Conservation (phyloP, 805 yeast species). For the Kazachstania viticola region DNA sequence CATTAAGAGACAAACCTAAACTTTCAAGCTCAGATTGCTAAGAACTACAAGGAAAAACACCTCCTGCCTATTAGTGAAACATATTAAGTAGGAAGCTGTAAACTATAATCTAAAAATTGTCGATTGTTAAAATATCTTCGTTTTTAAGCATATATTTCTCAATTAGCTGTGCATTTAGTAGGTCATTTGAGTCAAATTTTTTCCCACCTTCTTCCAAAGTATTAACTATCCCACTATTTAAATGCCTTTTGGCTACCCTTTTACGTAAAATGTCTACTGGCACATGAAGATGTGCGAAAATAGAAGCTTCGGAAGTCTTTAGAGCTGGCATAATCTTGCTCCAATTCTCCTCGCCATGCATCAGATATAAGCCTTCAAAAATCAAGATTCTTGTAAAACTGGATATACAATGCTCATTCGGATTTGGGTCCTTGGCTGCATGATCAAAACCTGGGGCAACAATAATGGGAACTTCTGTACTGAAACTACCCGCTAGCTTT, state of each 20-base stretch:
- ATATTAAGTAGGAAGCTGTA: too few relatives aligned
- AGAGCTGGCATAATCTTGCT: constrained; percentile 9
- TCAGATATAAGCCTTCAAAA: constrained; percentile 67
- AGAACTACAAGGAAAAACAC: too few relatives aligned
- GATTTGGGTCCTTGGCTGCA: constrained; percentile 58
- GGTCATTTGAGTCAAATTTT: constrained; percentile 46
- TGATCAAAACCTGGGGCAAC: constrained; percentile 68
- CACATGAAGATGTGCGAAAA: constrained; percentile 42
- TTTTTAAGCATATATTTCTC: constrained; percentile 10
- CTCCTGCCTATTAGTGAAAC: too few relatives aligned
- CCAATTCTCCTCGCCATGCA: constrained; percentile 54
- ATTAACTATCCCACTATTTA: constrained; percentile 41
- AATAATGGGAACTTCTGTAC: constrained; percentile 27
- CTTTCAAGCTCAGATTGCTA: too few relatives aligned
- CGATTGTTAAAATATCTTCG: constrained; percentile 5
- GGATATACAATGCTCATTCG: constrained; percentile 36
- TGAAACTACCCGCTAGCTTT: constrained; percentile 12
- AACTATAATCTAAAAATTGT: not conserved
- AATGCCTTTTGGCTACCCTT: constrained; percentile 59
- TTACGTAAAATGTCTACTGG: constrained; percentile 35
- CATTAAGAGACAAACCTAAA: too few relatives aligned
- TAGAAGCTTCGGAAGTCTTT: constrained; percentile 21
- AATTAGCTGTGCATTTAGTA: constrained; percentile 44
- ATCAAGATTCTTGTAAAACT: constrained; percentile 43
- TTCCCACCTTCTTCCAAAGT: constrained; percentile 38